Base-by-base conservation (phyloP, 805 yeast species). In the Barnettozyma botsteinii region DNA sequence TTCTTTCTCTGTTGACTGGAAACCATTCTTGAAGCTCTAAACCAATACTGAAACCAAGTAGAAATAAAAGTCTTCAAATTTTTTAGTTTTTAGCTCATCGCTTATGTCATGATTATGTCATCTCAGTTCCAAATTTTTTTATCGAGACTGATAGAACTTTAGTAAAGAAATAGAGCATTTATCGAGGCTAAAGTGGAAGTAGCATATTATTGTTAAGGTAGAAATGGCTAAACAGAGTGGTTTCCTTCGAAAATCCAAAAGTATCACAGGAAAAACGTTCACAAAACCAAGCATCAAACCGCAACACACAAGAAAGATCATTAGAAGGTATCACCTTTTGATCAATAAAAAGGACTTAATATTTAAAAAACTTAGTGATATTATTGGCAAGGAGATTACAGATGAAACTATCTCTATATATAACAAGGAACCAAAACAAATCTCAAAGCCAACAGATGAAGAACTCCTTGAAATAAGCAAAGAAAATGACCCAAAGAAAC, bases 311-410 rank as follows among this genome's bases (percentile, higher is more conserved):
- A 67, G 96, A 35, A 79, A 75, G 51, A 68, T 89, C 17, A 89
- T 89, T 21, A 70, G 96, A 40, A 61, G 87, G 29, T 87, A 77
- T 48, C 97, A 88, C 59, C 72, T 77, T 2, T 65, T 89, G 13
- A 69, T 81, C 41, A 85, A 81, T 49, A 70, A 75, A 45, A 70
- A 72, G 46, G 59, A 66, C 15, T 46, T 64, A 2, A 60, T 81
- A 3, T 49, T 74, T 34, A 40, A 42, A 5, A 57, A 56, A 37
- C 58, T 73, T 21, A 55, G 45, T 31, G 41, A 33, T 21, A 49
- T 44, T 40, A 38, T 38, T 43, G 46, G 48, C 7, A 45, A 46
- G 3, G 46, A 38, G 1, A 40, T 62, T 5, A 55, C 46, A 19
- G 58, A 53, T 6, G 48, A 45, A 0, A 59, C 56, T 41, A 57